A percentile compares a stretch with the other conserved stretches of the same genome.
Evolutionary conservation across 1,284 basidiomycete genomes (phyloP).

Genomic region (Vanrija humicola): DNA sequence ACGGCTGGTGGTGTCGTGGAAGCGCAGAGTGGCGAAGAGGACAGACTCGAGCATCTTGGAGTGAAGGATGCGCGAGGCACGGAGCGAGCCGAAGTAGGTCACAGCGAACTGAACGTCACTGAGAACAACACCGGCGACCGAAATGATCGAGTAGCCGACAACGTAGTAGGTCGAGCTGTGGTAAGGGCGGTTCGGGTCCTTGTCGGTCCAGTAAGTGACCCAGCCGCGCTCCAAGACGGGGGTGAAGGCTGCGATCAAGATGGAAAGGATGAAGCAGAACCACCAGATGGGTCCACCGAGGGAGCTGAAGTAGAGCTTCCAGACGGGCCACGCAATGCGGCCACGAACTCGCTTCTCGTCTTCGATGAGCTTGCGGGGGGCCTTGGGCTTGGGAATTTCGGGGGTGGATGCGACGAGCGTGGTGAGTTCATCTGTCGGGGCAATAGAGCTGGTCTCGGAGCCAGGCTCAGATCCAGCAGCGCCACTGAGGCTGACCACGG

Average conservation of each 20-base stretch:
- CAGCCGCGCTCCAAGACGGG: slow-evolving; percentile 80
- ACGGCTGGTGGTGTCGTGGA: slow-evolving; percentile 87
- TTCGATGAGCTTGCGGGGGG: slow-evolving; percentile 78
- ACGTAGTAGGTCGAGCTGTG: slow-evolving; percentile 70
- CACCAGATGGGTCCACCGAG: slow-evolving; percentile 54
- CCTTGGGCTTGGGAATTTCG: slow-evolving; percentile 52
- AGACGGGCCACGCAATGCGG: slow-evolving; percentile 70
- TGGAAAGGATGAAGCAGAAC: slow-evolving; percentile 59
- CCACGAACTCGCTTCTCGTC: slow-evolving; percentile 86
- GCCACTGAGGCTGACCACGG: slow-evolving; percentile 27
- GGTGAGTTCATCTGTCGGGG: slow-evolving; percentile 29
- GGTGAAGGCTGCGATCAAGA: slow-evolving; percentile 63
- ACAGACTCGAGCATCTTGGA: slow-evolving; percentile 72
- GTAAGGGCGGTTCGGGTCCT: slow-evolving; percentile 24
- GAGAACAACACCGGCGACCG: slow-evolving; percentile 37
- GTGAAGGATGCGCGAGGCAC: slow-evolving; percentile 67
- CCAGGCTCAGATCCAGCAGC: slow-evolving; percentile 25
- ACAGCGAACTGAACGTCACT: slow-evolving; percentile 40
- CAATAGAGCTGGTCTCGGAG: slow-evolving; percentile 44
- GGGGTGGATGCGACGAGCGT: slow-evolving; percentile 27
- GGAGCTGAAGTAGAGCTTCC: slow-evolving; percentile 66
- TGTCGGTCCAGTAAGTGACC: slow-evolving; percentile 56
- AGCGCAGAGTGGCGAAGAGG: slow-evolving; percentile 83
- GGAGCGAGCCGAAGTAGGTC: slow-evolving; percentile 61
- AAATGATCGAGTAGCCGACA: slow-evolving; percentile 61